A percentile compares a stretch with the other conserved stretches of the same genome.
Conservation (phyloP, 2,329 filamentous ascomycete genomes). For the Epichloe scottii region DNA sequence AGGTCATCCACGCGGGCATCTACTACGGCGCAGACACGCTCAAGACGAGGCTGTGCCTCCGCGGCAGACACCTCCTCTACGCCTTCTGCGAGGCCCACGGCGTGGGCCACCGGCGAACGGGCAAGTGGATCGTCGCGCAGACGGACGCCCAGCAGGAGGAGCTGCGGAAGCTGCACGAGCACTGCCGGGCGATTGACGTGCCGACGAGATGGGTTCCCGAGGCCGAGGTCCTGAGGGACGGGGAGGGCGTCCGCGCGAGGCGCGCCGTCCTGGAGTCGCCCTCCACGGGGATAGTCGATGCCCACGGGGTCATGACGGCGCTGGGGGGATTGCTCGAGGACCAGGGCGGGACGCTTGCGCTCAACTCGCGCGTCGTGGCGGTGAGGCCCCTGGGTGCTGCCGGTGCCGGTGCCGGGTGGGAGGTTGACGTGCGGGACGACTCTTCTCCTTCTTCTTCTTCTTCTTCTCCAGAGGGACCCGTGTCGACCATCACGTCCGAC, state of each 20-base stretch:
- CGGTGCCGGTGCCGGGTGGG: conserved; percentile 52
- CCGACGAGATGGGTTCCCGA: conserved; percentile 58
- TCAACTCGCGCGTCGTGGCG: conserved; percentile 51
- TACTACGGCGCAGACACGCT: conserved; percentile 71
- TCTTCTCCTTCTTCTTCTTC: too few relatives aligned
- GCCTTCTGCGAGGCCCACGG: conserved; percentile 53
- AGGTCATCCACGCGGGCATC: conserved; percentile 91
- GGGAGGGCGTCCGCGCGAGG: conserved; percentile 63
- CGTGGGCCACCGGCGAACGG: conserved; percentile 62
- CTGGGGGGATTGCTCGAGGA: conserved; percentile 69
- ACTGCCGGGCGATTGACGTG: conserved; percentile 37
- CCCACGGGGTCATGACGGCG: conserved; percentile 70
- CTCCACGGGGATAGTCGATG: conserved; percentile 83
- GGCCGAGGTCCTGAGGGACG: conserved; percentile 48
- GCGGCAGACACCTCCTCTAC: conserved; percentile 68
- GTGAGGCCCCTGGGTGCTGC: conserved; percentile 37
- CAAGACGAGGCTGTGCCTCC: conserved; percentile 74
- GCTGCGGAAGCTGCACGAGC: conserved; percentile 37
- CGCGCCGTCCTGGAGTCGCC: conserved; percentile 71
- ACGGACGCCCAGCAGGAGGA: conserved; percentile 55
- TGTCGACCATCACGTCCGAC: conserved; percentile 54
- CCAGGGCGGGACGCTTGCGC: conserved; percentile 58
- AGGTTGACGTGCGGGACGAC: conserved; percentile 36
- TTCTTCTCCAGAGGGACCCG: conserved; percentile 17
- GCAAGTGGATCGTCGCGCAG: conserved; percentile 95